Evolutionary conservation across 306 rosid genomes (phyloP), one percentile per base, ranked within the genome.

Genomic region (Gastrolobium bilobum): DNA sequence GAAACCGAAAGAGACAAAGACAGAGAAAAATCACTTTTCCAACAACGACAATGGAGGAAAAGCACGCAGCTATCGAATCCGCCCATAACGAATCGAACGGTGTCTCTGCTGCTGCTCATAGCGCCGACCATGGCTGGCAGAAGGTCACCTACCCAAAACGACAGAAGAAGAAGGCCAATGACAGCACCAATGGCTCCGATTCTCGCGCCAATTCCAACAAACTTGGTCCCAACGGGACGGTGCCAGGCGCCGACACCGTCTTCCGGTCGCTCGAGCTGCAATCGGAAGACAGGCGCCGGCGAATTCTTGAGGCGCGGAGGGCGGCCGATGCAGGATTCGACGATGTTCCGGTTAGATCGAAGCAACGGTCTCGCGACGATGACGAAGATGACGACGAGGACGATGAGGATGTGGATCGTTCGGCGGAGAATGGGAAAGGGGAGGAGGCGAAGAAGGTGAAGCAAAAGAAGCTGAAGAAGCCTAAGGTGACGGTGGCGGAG

Each of bases 111-210:
- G 47, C 56, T 6, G 31, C 67, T 50, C 84, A 71, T 34, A 40
- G 33, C 78, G 26, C 51, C 73, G 97, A 94, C 89, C 92, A 89
- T 43, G 97, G 99, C 33, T 94, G 99, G 99, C 97, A 92, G 74
- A 94, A 94, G 92, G 99, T 94, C 15, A 88, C 93, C 65, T 94
- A 94, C 86, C 80, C 90, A 0, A 94, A 89, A 86, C 90, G 91
- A 15, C 95, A 87, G 83, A 91, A 77, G 88, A 90, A 84, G 88
- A 94, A 91, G 89, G 10, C 82, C 71, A 88, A 87, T 29, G 60
- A 65, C 65, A 52, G 6, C 52, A 40, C 6, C 13, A 67, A 35
- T 47, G 60, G 30, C 73, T 38, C 88, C 4, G 93, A 89, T 70
- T 30, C 90, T 9, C 68, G 51, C 2, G 68, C 81, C 20, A 82